Conservation (phyloP, 2,329 filamentous ascomycete genomes). For the Orbilia brochopaga region DNA sequence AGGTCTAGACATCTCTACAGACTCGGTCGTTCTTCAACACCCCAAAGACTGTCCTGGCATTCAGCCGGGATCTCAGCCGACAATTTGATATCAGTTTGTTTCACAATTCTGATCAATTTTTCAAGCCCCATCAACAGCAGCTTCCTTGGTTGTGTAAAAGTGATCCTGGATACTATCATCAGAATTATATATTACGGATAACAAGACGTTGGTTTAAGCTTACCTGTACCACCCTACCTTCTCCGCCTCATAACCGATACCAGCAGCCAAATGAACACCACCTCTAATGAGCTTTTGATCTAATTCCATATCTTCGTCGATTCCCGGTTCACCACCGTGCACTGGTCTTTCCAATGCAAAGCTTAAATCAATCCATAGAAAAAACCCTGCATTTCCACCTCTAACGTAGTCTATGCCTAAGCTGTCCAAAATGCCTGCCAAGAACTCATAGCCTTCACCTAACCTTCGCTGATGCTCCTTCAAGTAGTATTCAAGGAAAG, state of each 20-base stretch:
- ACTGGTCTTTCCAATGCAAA: conserved; percentile 19
- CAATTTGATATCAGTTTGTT: conserved; percentile 10
- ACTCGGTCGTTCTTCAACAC: not conserved
- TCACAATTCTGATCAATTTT: conserved; percentile 17
- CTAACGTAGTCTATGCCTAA: conserved; percentile 61
- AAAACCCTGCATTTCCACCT: conserved; percentile 65
- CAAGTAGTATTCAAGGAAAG: conserved; percentile 61
- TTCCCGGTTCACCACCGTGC: conserved; percentile 15
- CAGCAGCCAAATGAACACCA: conserved; percentile 58
- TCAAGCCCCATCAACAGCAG: conserved; percentile 11
- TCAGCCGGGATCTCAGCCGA: not conserved
- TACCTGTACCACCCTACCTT: conserved; percentile 59
- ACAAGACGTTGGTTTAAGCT: not conserved
- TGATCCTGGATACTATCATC: conserved; percentile 4
- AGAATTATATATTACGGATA: not conserved
- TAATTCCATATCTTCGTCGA: conserved; percentile 55
- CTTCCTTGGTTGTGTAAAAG: conserved; percentile 20
- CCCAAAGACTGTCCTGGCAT: not conserved
- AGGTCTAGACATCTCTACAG: no score
- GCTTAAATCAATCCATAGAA: conserved; percentile 64
- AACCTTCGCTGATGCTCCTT: conserved; percentile 60
- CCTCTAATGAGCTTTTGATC: conserved; percentile 57
- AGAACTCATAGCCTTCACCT: conserved; percentile 58
- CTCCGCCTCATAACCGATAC: conserved; percentile 57
- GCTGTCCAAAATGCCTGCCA: conserved; percentile 57